Evolutionary conservation across 805 yeast genomes (phyloP).

Genomic region (Saccharomycopsis vini): DNA sequence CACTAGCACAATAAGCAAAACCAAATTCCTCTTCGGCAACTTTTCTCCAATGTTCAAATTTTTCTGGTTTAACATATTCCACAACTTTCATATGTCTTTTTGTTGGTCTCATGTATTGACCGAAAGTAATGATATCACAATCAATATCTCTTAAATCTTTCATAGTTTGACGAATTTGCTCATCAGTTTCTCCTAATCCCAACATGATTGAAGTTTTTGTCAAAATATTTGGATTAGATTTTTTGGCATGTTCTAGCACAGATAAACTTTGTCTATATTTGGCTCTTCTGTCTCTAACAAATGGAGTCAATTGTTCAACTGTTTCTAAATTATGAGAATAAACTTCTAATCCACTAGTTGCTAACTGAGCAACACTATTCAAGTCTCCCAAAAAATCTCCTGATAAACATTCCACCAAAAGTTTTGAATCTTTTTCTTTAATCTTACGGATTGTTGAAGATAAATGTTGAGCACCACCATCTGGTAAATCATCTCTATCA

Average conservation of each 20-base stretch:
- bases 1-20: conserved; percentile 92
- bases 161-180: conserved; percentile 69
- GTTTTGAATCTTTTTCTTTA: conserved; percentile 82
- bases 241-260: conserved; percentile 75
- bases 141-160: conserved; percentile 62
- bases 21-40: conserved; percentile 77
- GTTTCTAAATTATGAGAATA: conserved; percentile 97
- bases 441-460: conserved; percentile 80
- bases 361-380: conserved; percentile 69
- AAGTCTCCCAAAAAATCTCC: conserved; percentile 95
- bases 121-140: conserved; percentile 95
- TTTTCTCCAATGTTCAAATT: conserved; percentile 88
- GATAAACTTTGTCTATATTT: conserved; percentile 81
- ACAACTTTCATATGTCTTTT: conserved; percentile 98
- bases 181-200: conserved; percentile 95
- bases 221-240: conserved; percentile 59
- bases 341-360: conserved; percentile 83
- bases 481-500: conserved; percentile 88
- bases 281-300: conserved; percentile 93
- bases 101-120: conserved; percentile 98
- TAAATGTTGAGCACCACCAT: conserved; percentile 90
- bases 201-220: conserved; percentile 95
- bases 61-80: conserved; percentile 88
- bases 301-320: conserved; percentile 90
- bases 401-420: conserved; percentile 83